Percentiles rank a stretch among this genome's conserved stretches.
Evolutionary conservation across 306 rosid genomes (phyloP).

Genomic region (Cucumis cinereus): DNA sequence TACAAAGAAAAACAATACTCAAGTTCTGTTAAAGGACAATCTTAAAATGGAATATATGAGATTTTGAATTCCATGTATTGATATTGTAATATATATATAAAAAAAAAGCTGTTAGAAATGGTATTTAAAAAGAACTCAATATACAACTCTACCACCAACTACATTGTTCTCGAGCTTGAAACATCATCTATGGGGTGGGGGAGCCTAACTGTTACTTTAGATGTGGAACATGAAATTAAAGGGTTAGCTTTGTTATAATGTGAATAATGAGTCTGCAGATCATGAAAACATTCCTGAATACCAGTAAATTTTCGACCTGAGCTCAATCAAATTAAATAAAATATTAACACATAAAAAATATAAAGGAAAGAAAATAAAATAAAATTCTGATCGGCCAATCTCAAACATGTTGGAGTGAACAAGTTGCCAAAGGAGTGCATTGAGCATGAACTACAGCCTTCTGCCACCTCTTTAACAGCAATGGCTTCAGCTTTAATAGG

Average conservation of each 20-base stretch:
- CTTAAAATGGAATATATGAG: not conserved
- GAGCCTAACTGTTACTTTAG: not conserved
- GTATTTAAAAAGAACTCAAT: not conserved
- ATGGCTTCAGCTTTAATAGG: not conserved
- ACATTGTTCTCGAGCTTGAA: not conserved
- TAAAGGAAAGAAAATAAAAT: not conserved
- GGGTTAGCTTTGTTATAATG: not conserved
- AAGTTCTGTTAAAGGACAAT: not conserved
- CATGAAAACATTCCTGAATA: not conserved
- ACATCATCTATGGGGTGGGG: not conserved
- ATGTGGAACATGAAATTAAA: not conserved
- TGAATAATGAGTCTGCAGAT: constrained; percentile 3
- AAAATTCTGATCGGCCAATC: not conserved
- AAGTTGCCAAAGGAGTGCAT: not conserved
- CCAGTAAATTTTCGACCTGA: not conserved
- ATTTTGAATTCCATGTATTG: not conserved
- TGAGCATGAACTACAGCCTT: not conserved
- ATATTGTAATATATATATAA: not conserved
- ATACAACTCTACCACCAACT: not conserved
- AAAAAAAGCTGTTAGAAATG: not conserved
- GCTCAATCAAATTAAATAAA: not conserved
- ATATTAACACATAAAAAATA: not conserved
- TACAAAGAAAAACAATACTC: not conserved
- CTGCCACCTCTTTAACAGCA: not conserved
- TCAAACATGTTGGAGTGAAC: not conserved